A percentile compares a stretch with the other conserved stretches of the same genome.
These are phyloP conservation scores for Cicer judaicum DNA, from an alignment of 306 rosid genomes.

Conservation along the genomic window DNA sequence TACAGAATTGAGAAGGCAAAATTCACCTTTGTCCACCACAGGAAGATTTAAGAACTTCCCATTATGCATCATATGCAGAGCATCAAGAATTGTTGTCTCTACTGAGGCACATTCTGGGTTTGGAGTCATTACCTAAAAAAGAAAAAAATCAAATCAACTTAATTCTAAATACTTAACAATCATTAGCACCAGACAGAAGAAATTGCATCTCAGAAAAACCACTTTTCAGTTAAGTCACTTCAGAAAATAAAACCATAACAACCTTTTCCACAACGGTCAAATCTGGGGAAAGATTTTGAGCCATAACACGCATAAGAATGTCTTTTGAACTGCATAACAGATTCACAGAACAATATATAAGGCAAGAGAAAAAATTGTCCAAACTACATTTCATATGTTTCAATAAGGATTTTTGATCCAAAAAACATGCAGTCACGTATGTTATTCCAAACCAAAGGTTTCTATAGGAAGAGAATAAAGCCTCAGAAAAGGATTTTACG, in stretches of 20 bases:
- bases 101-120: slow-evolving; percentile 82
- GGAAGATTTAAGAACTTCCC: slow-evolving; percentile 98
- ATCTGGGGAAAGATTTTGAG: slow-evolving; percentile 86
- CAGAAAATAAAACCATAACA: slow-evolving; percentile 37
- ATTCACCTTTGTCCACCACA: slow-evolving; percentile 84
- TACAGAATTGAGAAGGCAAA: slow-evolving; percentile 36
- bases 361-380: slow-evolving; percentile 17
- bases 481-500: slow-evolving; percentile 58
- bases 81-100: slow-evolving; percentile 91
- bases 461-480: slow-evolving; percentile 28
- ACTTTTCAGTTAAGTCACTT: slow-evolving; percentile 57
- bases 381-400: slow-evolving; percentile 30
- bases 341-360: slow-evolving; percentile 42
- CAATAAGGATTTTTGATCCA: slow-evolving; percentile 22
- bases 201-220: slow-evolving; percentile 45
- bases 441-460: slow-evolving; percentile 30
- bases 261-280: slow-evolving; percentile 80
- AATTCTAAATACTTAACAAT: slow-evolving; percentile 13
- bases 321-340: slow-evolving; percentile 81
- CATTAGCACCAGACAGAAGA: slow-evolving; percentile 32
- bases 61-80: slow-evolving; percentile 92
- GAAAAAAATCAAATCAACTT: slow-evolving; percentile 22
- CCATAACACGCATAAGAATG: slow-evolving; percentile 91
- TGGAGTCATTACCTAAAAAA: slow-evolving; percentile 82
- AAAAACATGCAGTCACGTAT: slow-evolving; percentile 25